phyloP scores from a whole-genome alignment of 2,329 filamentous ascomycete species.

The Colletotrichum lini region DNA sequence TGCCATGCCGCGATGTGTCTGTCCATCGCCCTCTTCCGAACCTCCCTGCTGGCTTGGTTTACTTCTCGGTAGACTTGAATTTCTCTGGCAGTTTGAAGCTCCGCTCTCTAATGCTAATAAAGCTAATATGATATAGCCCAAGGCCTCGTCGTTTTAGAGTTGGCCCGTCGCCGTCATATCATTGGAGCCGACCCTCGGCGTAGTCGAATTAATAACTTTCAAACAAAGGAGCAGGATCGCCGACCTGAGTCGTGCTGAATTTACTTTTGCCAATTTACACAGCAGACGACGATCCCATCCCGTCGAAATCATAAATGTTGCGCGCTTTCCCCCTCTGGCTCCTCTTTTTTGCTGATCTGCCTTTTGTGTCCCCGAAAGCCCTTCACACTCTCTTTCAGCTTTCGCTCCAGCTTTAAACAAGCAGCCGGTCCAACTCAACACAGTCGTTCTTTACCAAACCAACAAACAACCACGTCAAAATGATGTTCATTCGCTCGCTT shows the following conservation, averaged over 20 bases:
- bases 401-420: background rate
- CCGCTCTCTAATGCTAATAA: background rate
- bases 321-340: background rate
- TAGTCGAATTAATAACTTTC: slow-evolving; percentile 21
- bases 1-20: slow-evolving; percentile 2
- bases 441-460: slow-evolving; percentile 19
- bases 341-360: too few species aligned
- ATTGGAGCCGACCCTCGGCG: background rate
- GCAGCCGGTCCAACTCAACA: background rate
- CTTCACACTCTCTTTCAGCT: slow-evolving; percentile 4
- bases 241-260: slow-evolving; percentile 21
- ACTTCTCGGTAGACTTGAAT: too few species aligned
- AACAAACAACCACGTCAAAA: slow-evolving; percentile 9
- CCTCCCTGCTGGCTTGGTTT: too few species aligned
- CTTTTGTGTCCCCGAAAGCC: background rate
- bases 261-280: background rate
- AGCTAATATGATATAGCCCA: background rate
- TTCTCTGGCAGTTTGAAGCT: too few species aligned
- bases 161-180: background rate
- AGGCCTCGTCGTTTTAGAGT: slow-evolving; percentile 21
- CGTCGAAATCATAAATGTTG: slow-evolving; percentile 22
- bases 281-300: background rate
- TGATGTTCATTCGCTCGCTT: slow-evolving; percentile 24
- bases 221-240: slow-evolving; percentile 2
- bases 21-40: slow-evolving; percentile 12